These are phyloP conservation scores for Candida koratica DNA, from an alignment of 805 yeast species.

Conservation along the genomic window DNA sequence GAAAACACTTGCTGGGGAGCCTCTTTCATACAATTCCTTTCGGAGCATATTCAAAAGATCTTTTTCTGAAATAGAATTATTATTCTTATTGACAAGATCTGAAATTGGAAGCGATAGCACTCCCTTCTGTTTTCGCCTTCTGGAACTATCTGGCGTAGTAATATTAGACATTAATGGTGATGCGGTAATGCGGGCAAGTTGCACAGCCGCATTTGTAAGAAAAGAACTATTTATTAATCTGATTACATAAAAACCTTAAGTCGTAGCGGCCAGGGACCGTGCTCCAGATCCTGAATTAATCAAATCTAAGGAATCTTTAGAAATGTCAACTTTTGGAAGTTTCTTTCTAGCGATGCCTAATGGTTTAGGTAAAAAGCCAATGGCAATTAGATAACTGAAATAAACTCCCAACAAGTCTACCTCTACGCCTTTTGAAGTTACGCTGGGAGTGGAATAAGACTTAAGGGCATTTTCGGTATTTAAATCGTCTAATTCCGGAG, in stretches of 20 bases:
- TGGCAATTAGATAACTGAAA: slow-evolving; percentile 71
- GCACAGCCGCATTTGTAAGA: too few relatives aligned
- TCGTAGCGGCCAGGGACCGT: slow-evolving; percentile 66
- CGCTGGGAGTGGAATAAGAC: slow-evolving; percentile 44
- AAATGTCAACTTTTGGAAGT: slow-evolving; percentile 57
- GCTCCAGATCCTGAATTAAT: slow-evolving; percentile 68
- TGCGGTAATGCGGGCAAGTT: too few relatives aligned
- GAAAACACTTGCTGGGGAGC: slow-evolving; percentile 1
- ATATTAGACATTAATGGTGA: too few relatives aligned
- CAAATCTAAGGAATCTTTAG: slow-evolving; percentile 52
- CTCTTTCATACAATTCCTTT: slow-evolving; percentile 5
- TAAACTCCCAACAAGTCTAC: slow-evolving; percentile 65
- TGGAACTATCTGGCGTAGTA: slow-evolving; percentile 2
- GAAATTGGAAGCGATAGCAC: slow-evolving; percentile 1
- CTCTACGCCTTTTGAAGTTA: slow-evolving; percentile 76
- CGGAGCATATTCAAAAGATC: slow-evolving; percentile 1
- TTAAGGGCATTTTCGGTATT: slow-evolving; percentile 70
- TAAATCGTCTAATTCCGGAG: slow-evolving; percentile 89
- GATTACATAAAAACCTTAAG: too few relatives aligned
- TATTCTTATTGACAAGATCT: slow-evolving; percentile 1
- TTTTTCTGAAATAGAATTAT: slow-evolving; percentile 3
- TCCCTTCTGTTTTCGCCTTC: slow-evolving; percentile 1
- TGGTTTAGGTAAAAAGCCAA: slow-evolving; percentile 77
- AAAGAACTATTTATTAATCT: too few relatives aligned
- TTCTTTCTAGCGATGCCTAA: slow-evolving; percentile 30